Percentiles rank a stretch among this genome's conserved stretches.
These are phyloP conservation scores for Quillaja saponaria DNA, from an alignment of 306 rosid species.

Conservation along the genomic window DNA sequence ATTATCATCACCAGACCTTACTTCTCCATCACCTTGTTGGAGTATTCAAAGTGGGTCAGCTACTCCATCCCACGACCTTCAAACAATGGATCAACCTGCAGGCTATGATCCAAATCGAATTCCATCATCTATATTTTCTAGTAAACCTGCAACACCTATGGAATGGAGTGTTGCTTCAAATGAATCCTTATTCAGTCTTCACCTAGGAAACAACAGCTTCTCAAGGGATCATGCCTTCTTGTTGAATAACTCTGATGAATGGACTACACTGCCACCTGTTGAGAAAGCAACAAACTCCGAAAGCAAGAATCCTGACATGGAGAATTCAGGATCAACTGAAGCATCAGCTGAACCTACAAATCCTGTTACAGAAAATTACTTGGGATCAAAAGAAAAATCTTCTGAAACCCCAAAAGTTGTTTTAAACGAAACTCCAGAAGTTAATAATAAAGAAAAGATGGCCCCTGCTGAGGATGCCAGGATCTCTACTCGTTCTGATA, in stretches of 20 bases:
- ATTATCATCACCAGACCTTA: conserved; percentile 10
- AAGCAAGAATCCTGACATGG: conserved; percentile 7
- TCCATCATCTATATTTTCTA: conserved; percentile 50
- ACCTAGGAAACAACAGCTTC: conserved; percentile 60
- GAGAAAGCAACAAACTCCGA: conserved; percentile 5
- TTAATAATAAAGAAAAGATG: background rate
- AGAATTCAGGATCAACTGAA: conserved; percentile 23
- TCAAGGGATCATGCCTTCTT: conserved; percentile 40
- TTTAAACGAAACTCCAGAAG: conserved; percentile 11
- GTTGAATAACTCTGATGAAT: conserved; percentile 44
- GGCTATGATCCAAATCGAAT: conserved; percentile 63
- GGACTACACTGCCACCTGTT: conserved; percentile 11
- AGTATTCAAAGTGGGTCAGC: conserved; percentile 39
- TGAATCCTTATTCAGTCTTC: conserved; percentile 72
- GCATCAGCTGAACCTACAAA: background rate
- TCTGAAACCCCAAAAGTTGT: background rate
- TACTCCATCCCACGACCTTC: conserved; percentile 36
- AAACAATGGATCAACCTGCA: conserved; percentile 3
- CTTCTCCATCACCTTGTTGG: conserved; percentile 35
- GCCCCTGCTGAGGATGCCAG: conserved; percentile 11
- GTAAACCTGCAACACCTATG: conserved; percentile 40
- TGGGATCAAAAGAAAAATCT: conserved; percentile 2
- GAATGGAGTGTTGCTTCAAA: conserved; percentile 74
- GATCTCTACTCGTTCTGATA: conserved; percentile 31
- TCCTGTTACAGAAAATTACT: background rate